Evolutionary conservation across 805 yeast species (phyloP), one percentile per base, ranked within the genome.

Genomic region (Kregervanrija pseudodelftensis): DNA sequence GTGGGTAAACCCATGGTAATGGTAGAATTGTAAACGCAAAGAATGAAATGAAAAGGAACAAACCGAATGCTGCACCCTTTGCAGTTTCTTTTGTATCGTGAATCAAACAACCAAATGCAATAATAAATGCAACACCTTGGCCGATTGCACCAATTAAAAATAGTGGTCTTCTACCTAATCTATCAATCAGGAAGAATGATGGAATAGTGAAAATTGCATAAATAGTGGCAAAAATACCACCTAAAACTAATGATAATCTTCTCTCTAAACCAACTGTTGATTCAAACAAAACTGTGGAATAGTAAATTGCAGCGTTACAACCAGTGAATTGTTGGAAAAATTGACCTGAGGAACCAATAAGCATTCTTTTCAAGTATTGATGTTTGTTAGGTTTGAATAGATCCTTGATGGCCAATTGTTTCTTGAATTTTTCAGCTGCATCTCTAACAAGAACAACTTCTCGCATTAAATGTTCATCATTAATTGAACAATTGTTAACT

Each of bases 301-400:
- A 81, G 66, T 80, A 81, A 51, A 80, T 79, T 51, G 81, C 80
- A 40, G 84, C 83, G 53, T 81, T 81, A 65, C 84, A 77, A 55
- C 87, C 87, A 42, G 83, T 76, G 54, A 80, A 74, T 62, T 81
- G 86, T 65, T 79, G 84, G 73, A 78, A 77, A 54, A 81, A 79
- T 65, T 81, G 86, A 22, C 82, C 66, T 8, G 83, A 77, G 2
- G 83, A 67, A 56, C 86, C 85, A 48, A 81, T 66, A 37, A 77
- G 44, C 68, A 77, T 76, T 68, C 83, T 69, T 58, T 73, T 76
- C 54, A 79, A 64, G 56, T 80, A 79, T 62, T 79, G 84, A 41
- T 80, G 70, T 59, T 77, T 78, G 31, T 70, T 68, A 36, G 62
- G 57, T 22, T 66, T 56, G 44, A 68, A 55, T 31, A 70, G 50